These are phyloP conservation scores for Termitomyces sp. DNA, from an alignment of 768 basidiomycete genomes.

Conservation along the genomic window DNA sequence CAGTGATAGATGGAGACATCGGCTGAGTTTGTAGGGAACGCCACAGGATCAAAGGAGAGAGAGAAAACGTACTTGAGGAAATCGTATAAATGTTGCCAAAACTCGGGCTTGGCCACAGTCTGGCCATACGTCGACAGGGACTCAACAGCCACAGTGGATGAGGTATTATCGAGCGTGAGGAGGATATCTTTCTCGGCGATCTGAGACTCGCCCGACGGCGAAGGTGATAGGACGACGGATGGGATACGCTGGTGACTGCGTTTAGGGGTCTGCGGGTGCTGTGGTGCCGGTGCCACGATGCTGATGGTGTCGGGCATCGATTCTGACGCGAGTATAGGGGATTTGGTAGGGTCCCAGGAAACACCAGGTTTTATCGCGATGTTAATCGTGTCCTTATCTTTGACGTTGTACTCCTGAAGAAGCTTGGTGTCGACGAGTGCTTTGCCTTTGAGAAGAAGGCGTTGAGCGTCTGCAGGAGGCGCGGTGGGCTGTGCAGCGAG, in stretches of 20 bases:
- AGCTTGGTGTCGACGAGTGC: slow-evolving; percentile 86
- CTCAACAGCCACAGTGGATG: slow-evolving; percentile 39
- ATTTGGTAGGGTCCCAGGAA: slow-evolving; percentile 52
- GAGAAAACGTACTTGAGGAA: slow-evolving; percentile 54
- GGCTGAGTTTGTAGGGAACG: background rate
- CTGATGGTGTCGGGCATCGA: slow-evolving; percentile 12
- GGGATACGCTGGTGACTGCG: slow-evolving; percentile 63
- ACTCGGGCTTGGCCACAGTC: slow-evolving; percentile 68
- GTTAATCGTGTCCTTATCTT: slow-evolving; percentile 77
- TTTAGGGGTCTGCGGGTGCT: slow-evolving; percentile 18
- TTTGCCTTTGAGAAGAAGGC: slow-evolving; percentile 92
- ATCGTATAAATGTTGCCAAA: slow-evolving; percentile 67
- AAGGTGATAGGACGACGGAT: slow-evolving; percentile 73
- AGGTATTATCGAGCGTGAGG: slow-evolving; percentile 52
- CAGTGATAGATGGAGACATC: background rate
- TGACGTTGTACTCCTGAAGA: slow-evolving; percentile 83
- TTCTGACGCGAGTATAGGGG: slow-evolving; percentile 19
- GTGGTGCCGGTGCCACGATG: slow-evolving; percentile 17
- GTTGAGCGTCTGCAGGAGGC: slow-evolving; percentile 74
- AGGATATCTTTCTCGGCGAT: slow-evolving; percentile 55
- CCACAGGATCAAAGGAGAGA: background rate
- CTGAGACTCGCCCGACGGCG: slow-evolving; percentile 46
- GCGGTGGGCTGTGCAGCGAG: slow-evolving; percentile 63
- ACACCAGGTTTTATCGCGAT: slow-evolving; percentile 80
- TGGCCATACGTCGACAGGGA: slow-evolving; percentile 53